Evolutionary conservation across 306 rosid genomes (phyloP), one percentile per base, ranked within the genome.

Genomic region (Lithocarpus polystachyus): DNA sequence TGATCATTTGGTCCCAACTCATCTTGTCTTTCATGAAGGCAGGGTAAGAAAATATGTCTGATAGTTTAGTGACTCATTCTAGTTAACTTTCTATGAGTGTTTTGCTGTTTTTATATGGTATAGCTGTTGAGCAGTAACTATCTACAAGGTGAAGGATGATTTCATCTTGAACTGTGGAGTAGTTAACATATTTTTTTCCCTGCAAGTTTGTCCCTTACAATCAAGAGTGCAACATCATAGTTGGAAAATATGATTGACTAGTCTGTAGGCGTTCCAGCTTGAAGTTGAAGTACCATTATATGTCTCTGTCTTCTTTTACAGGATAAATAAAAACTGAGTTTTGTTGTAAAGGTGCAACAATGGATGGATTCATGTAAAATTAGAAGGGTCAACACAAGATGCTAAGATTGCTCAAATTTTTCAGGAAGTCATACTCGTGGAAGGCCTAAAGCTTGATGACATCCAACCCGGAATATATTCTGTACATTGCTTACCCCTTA

Each of bases 341-440:
- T 67, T 76, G n/a, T 71, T 67, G 65, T 43, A 43, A 43, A 43
- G 51, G 17, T 45, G 17, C 53, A 11, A 45, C 4, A 12, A 12
- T 77, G 43, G 62, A 65, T 76, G 33, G 73, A 61, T 62, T 68
- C 35, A 61, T 73, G 73, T 65, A 60, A 69, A 65, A 78, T 43
- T 64, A 68, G n/a, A 37, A 48, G 55, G 53, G 56, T 73, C 48
- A 79, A 61, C 75, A 52, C 62, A 75, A 26, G 73, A 31, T 53
- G 69, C 51, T 45, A 70, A 83, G 77, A 81, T 79, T 68, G 68
- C 71, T 77, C 43, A 56, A 68, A 76, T 71, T 65, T 79, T 80
- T 48, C 71, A 92, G 98, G 97, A 94, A 84, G 85, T 92, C 82
- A 89, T 94, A 84, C 93, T 90, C 5, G 94, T 94, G 84, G 98